Base-by-base conservation (phyloP, 176 grass and related monocot species). In the Juncus inflexus region DNA sequence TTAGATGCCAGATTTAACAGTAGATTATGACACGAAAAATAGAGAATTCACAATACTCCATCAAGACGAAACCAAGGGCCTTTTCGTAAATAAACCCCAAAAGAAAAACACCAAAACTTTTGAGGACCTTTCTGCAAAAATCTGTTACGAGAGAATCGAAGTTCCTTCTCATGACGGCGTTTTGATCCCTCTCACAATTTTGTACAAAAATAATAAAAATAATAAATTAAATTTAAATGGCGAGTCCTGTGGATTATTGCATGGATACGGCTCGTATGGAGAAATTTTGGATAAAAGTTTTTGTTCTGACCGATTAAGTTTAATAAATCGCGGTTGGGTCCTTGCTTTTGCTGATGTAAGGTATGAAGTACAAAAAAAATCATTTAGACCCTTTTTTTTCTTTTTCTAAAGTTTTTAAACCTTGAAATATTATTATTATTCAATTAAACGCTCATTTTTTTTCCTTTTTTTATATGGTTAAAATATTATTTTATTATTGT, bases 201-300 rank as follows among this genome's bases (percentile, higher is more conserved):
- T 99, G 15, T 86, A 77, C 62, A 77, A 84, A 42, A 56, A 28
- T 43, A 77, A 28, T 28, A 28, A 47, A 47, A 6, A 5, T 47
- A 6, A 5, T 47, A 52, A 73, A 56, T 49, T 75, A 43, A 47
- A 6, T 60, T 7, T 6, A 64, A 66, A 62, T 82, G 75, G 80
- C 60, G 75, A 69, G 71, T 83, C 87, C 58, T 78, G 84, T 79
- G 85, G 85, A 35, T 74, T 92, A 63, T 82, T 99, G 74, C 86
- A 89, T 59, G 94, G 88, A 38, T 99, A 92, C 79, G 94, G 85
- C 74, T 79, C 94, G 73, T 99, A 92, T 66, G 88, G 88, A 58
- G 88, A 99, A 65, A 87, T 89, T 74, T 77, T 92, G 62, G 94
- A 99, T 79, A 99, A 89, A 86, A 89, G 88, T 52, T 99, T 87